Evolutionary conservation across 805 yeast genomes (phyloP).

Genomic region (Debaryomyces tyrocola): DNA sequence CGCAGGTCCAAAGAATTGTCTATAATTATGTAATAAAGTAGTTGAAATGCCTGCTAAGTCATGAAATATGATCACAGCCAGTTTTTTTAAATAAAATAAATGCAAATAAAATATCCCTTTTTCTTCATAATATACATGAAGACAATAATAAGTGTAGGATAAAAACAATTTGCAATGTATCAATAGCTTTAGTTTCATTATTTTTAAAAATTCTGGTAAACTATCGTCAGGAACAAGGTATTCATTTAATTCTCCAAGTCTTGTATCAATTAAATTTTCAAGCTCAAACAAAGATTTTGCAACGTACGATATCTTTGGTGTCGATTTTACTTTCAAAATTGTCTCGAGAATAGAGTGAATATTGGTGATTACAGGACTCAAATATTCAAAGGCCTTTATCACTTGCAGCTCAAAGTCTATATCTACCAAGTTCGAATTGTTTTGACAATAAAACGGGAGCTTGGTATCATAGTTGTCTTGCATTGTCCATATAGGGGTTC

Average conservation of each 20-base stretch:
- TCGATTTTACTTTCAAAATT: not conserved
- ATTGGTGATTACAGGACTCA: not conserved
- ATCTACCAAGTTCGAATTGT: not conserved
- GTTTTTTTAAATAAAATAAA: not conserved
- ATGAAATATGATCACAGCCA: not conserved
- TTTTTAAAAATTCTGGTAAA: not conserved
- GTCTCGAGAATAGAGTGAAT: not conserved
- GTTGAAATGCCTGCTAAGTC: conserved; percentile 4
- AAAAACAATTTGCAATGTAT: conserved; percentile 3
- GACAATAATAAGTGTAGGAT: conserved; percentile 1
- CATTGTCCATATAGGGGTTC: not conserved
- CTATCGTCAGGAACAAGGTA: not conserved
- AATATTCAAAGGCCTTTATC: not conserved
- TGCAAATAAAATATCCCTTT: not conserved
- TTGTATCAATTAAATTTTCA: conserved; percentile 1
- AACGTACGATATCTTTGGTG: not conserved
- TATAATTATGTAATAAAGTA: not conserved
- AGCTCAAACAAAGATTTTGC: not conserved
- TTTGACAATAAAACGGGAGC: not conserved
- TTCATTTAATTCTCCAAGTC: conserved; percentile 4
- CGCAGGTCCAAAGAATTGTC: conserved; percentile 4
- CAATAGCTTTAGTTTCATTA: conserved; percentile 2
- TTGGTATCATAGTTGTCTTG: not conserved
- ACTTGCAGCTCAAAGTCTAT: not conserved
- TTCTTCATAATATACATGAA: conserved; percentile 1